phyloP scores from a whole-genome alignment of 2,329 filamentous ascomycete species.

The Microdochium trichocladiopsis region DNA sequence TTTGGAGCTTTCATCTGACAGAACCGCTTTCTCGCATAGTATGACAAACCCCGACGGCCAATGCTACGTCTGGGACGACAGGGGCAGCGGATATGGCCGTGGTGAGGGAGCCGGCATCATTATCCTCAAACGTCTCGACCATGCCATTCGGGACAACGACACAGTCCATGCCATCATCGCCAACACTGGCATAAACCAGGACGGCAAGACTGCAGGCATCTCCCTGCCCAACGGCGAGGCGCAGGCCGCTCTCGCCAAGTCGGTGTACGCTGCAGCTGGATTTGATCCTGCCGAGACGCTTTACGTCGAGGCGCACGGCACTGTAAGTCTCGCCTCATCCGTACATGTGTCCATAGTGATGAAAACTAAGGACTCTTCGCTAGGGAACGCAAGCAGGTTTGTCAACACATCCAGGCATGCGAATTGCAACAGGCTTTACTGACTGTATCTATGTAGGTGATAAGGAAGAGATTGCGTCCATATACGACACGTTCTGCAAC shows the following conservation, averaged over 20 bases:
- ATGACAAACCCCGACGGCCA: neutral
- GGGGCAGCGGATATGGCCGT: neutral
- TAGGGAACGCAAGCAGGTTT: too few relatives aligned
- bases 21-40: neutral
- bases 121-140: neutral
- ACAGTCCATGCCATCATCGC: neutral
- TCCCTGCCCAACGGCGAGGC: neutral
- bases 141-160: neutral
- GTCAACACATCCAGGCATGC: too few relatives aligned
- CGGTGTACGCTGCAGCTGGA: neutral
- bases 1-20: conserved; percentile 22
- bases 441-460: neutral
- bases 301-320: neutral
- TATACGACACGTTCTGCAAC: neutral
- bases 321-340: too few relatives aligned
- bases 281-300: neutral
- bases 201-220: neutral
- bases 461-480: neutral
- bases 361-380: too few relatives aligned
- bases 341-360: too few relatives aligned
- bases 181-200: neutral
- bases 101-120: neutral
- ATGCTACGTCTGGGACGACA: neutral
- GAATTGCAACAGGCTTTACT: too few relatives aligned
- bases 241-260: neutral